Evolutionary conservation across 306 rosid species (phyloP).

Genomic region (Trichosanthes truncata): DNA sequence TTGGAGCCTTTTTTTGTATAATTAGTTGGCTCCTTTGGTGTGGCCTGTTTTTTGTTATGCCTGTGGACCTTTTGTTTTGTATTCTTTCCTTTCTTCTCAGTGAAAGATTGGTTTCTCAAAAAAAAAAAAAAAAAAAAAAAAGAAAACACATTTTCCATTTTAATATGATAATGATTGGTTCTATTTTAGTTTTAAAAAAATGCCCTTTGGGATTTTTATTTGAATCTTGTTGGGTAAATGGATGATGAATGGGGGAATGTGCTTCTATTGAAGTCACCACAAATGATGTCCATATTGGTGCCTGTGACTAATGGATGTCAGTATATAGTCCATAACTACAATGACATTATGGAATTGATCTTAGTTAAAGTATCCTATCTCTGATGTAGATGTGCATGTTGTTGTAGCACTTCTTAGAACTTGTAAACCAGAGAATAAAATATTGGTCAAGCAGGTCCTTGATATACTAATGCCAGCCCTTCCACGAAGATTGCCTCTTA

Average conservation of each 20-base stretch:
- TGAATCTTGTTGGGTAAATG: not conserved
- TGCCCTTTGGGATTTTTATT: not conserved
- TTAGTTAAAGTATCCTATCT: constrained; percentile 11
- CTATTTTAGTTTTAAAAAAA: not conserved
- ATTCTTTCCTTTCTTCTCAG: not conserved
- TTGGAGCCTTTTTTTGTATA: not conserved
- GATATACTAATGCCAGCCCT: constrained; percentile 99
- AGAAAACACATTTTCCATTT: not conserved
- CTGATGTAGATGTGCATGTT: constrained; percentile 54
- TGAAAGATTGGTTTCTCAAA: not conserved
- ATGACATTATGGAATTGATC: not conserved
- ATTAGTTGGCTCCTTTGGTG: not conserved
- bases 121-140: too few relatives aligned
- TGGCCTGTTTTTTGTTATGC: not conserved
- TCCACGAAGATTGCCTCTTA: constrained; percentile 91
- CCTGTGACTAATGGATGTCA: not conserved
- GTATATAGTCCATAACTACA: not conserved
- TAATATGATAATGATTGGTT: not conserved
- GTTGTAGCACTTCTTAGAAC: constrained; percentile 98
- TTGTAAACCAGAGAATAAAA: constrained; percentile 97
- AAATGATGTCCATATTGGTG: not conserved
- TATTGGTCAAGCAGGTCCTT: constrained; percentile 99
- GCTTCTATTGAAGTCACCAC: not conserved
- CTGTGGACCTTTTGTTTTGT: not conserved
- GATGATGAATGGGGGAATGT: not conserved